Base-by-base conservation (phyloP, 2,329 filamentous ascomycete species). In the Aspergillus thermomutatus region DNA sequence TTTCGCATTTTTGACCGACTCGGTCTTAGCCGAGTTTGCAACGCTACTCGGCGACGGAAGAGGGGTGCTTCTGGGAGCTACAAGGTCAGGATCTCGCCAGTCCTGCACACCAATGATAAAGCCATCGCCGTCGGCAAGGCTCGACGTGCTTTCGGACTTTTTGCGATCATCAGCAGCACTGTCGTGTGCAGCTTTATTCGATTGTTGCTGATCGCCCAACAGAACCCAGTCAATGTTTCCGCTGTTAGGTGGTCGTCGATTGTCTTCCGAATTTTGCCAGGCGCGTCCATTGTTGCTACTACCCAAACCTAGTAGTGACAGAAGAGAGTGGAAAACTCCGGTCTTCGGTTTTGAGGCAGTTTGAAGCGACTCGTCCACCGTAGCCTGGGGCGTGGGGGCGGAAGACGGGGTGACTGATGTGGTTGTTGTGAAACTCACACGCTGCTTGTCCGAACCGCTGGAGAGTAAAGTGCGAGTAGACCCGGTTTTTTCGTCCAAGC, bases 81-180 rank as follows among this genome's bases (percentile, higher is more conserved):
- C 78, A 19, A 91, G 76, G 69, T 91, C 89, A 5, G 89, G 88
- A 70, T 94, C 90, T 63, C 90, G 83, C 90, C 90, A 93, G 69
- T 94, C 90, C 63, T 94, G 89, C 11, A 92, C 86, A n/a, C 90
- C 90, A 65, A 93, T 92, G 47, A 89, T 82, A 69, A 92, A 93
- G 55, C 82, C 84, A 69, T 91, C 87, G 49, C 78, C 70, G 61
- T 76, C 75, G 10, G 64, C 56, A 43, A 64, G 64, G 21, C 65
- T 63, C n/a, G 69, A 60, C 8, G 64, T 58, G 31, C 64, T 59
- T 7, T 65, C 67, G 2, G 66, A 52, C 7, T 67, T 64, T 26
- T 66, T 66, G 19, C 59, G 57, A 26, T 60, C 55, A 17, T 65
- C 64, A 14, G 52, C 41, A 49, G 55, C 50, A 28, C 52, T 49